Evolutionary conservation across 208 protist genomes (phyloP).

Genomic region (Leishmania guyanensis): DNA sequence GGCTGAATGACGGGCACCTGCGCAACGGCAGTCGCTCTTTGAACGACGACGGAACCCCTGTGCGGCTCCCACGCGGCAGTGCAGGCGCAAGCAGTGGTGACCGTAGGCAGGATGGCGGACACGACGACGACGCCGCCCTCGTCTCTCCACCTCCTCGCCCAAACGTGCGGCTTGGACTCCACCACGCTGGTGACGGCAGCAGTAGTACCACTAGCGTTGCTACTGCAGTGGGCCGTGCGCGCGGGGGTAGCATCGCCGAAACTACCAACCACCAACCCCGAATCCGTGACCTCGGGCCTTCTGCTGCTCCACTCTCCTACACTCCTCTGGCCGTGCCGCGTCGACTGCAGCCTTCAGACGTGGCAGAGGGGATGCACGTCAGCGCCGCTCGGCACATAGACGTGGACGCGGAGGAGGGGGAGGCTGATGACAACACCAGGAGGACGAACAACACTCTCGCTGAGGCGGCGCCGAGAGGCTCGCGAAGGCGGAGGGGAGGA

Average conservation of each 20-base stretch:
- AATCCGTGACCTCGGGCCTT: conserved; percentile 1
- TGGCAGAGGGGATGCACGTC: neutral
- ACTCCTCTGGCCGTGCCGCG: neutral
- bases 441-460: neutral
- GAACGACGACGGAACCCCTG: conserved; percentile 33
- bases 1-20: conserved; percentile 29
- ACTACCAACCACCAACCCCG: neutral
- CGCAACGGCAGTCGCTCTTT: conserved; percentile 23
- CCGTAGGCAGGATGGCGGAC: neutral
- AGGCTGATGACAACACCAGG: neutral
- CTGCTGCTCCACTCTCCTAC: neutral
- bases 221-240: neutral
- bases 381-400: conserved; percentile 7
- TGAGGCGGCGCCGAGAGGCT: neutral
- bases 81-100: neutral
- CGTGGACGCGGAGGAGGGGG: conserved; percentile 5
- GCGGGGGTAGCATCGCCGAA: neutral
- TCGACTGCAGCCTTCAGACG: neutral
- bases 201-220: neutral
- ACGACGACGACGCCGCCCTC: neutral
- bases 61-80: conserved; percentile 13
- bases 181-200: neutral
- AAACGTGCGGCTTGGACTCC: neutral
- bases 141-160: conserved; percentile 5
- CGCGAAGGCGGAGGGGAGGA: neutral